Base-by-base conservation (phyloP, 345 rosid genomes). In the Turritis glabra region DNA sequence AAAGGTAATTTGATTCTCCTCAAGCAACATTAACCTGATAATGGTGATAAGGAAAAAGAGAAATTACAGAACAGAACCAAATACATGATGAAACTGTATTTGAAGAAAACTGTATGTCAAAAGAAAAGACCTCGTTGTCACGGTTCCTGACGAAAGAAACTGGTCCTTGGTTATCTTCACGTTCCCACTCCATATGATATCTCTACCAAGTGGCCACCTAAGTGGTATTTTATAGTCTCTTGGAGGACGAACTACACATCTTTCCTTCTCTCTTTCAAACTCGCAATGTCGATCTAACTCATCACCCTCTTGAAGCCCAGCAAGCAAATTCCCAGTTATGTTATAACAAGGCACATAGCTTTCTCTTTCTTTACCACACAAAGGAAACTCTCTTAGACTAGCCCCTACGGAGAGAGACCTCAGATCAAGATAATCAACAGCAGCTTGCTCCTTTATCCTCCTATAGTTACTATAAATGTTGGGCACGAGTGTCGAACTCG, bases 1-100 rank as follows among this genome's bases (percentile, higher is more conserved):
- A 80, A 92, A 92, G 17, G 97, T 86, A 65, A 95, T 89, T 82
- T 96, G 99, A 82, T 96, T 96, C 86, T 96, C 98, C 84, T 92
- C 99, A 53, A 92, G 86, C 74, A 96, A 67, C 99, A 96, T 96
- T 84, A 96, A 71, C 89, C 99, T 92, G 70, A 27, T 62, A 15
- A 6, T 26, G 19, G 52, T 54, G 2, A 35, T 68, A 10, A 40
- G 51, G 21, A 62, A 32, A 35, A 29, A 67, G 50, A 38, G 12
- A 67, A 8, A 69, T 58, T 25, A 73, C 15, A 69, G 38, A 33
- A 58, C 40, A 46, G 44, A 43, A 57, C 26, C 62, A 19, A 5
- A 56, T 40, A 35, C 58, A 63, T 32, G 33, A 8, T 18, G 7
- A 25, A 33, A 43, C 58, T 18, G 5, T 13, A 56, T 25, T 15